phyloP scores from a whole-genome alignment of 495 filamentous ascomycete species.

The Aspergillus incahuasiensis region DNA sequence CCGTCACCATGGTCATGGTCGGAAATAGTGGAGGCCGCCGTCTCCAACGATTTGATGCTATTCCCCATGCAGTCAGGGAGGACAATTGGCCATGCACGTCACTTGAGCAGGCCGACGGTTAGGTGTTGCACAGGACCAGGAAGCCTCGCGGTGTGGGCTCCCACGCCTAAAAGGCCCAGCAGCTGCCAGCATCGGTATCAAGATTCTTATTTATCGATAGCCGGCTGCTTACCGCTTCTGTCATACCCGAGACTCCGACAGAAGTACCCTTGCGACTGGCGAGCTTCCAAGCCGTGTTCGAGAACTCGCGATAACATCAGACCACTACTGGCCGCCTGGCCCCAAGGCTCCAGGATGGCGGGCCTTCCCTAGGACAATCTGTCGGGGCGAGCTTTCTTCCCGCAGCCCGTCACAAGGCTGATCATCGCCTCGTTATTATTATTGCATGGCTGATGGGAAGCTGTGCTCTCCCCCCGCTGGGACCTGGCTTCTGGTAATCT shows the following conservation, averaged over 20 bases:
- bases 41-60: slow-evolving; percentile 12
- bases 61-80: slow-evolving; percentile 3
- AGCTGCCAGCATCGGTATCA: neutral
- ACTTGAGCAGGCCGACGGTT: neutral
- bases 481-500: neutral
- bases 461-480: neutral
- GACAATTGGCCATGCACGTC: slow-evolving; percentile 8
- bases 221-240: slow-evolving; percentile 3
- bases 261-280: neutral
- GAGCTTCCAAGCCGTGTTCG: neutral
- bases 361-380: neutral
- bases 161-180: neutral
- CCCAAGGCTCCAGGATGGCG: neutral
- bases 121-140: neutral
- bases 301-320: slow-evolving; percentile 9
- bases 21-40: slow-evolving; percentile 17
- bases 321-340: neutral
- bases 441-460: neutral
- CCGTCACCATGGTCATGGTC: slow-evolving; percentile 21
- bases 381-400: neutral
- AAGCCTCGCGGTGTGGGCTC: neutral
- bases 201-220: neutral
- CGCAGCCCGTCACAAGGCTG: neutral
- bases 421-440: slow-evolving; percentile 1
- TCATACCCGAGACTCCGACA: slow-evolving; percentile 3